A percentile compares a stretch with the other conserved stretches of the same genome.
These are phyloP conservation scores for Euphorbia lathyris DNA, from an alignment of 345 rosid species.

Conservation along the genomic window DNA sequence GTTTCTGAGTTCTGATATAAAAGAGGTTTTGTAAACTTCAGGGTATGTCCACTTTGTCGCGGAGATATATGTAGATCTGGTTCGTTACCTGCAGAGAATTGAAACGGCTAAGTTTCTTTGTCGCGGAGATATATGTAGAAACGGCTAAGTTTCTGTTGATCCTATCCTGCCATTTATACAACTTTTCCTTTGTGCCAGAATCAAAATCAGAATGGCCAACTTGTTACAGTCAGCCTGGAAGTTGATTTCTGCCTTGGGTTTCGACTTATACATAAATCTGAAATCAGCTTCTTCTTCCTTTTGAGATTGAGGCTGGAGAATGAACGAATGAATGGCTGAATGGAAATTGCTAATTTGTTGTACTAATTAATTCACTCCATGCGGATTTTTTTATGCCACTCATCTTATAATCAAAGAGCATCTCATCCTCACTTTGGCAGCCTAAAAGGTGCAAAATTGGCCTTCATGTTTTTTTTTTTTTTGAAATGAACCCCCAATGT, in stretches of 20 bases:
- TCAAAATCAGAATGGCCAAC: background rate
- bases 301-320: no score
- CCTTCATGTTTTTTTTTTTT: background rate
- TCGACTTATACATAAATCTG: no score
- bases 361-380: background rate
- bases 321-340: background rate
- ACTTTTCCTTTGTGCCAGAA: no score
- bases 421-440: no score
- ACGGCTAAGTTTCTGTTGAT: background rate
- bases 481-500: no score
- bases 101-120: constrained; percentile 37
- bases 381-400: background rate
- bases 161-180: background rate
- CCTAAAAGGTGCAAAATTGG: background rate
- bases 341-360: background rate
- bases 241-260: background rate
- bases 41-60: constrained; percentile 97
- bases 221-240: background rate
- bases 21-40: constrained; percentile 27
- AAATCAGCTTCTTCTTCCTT: no score
- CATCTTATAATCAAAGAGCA: no score
- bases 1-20: background rate
- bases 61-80: constrained; percentile 81
- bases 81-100: constrained; percentile 37
- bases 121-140: constrained; percentile 84